Base-by-base conservation (phyloP, 2,329 filamentous ascomycete genomes). In the Bretziella fagacearum region DNA sequence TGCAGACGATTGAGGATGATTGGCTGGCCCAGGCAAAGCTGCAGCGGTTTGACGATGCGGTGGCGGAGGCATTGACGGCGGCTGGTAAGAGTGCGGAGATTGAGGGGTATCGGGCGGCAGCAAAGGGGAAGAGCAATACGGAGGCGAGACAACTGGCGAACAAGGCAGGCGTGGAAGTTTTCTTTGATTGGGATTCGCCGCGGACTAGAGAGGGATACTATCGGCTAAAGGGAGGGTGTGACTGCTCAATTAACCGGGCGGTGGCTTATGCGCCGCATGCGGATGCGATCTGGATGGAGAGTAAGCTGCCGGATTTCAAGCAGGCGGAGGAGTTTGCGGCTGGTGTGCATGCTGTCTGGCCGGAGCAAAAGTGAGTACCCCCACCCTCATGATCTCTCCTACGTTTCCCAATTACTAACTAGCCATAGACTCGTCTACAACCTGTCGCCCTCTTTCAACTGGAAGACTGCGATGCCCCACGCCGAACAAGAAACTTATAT, bases 241-340 rank as follows among this genome's bases (percentile, higher is more conserved):
- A 86, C 63, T 93, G 84, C 62, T 86, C 87, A 51, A 69, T 96
- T 61, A 93, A 91, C 71, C 78, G 89, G 41, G 89, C 87, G 27
- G 67, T 93, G 50, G 85, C 89, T 4, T 96, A 93, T 60, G 89
- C 84, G 0, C 89, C 91, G 2, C 94, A 93, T 66, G 82, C 81
- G 53, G 89, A 96, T 59, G 78, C 93, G 62, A 93, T 98, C 64
- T 98, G 91, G 91, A 98, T 98, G 91, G 91, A 98, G 74, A 89
- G 81, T 68, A 95, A 94, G 68, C 71, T 94, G 55, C 91, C 91
- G 39, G 89, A 96, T 62, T 96, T 71, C 62, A 71, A 72, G 43
- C 91, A 96, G 68, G 91, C 91, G 20, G 76, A 85, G 68, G 82
- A 95, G 60, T 98, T 98, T 56, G 87, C 91, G 26, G 73, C 83